Conservation (phyloP, 768 basidiomycete species). For the Rhodosporidiobolus odoratus region DNA sequence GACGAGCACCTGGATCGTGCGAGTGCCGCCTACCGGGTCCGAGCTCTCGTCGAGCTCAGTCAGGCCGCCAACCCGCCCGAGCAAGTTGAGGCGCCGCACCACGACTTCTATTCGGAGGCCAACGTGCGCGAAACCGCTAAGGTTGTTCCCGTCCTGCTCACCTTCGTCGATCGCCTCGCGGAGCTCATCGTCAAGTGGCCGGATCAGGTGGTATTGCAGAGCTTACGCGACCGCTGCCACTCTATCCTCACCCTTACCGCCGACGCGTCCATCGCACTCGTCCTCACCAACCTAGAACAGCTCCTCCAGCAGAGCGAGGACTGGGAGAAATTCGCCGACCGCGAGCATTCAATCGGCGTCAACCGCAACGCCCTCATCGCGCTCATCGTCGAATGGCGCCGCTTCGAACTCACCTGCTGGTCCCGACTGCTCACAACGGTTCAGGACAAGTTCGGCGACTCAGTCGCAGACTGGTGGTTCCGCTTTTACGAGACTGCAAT, state of each 20-base stretch:
- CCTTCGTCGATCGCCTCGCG: slow-evolving; percentile 56
- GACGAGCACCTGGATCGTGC: slow-evolving; percentile 30
- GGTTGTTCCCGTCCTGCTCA: slow-evolving; percentile 54
- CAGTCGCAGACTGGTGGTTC: slow-evolving; percentile 79
- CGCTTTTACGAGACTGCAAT: slow-evolving; percentile 65
- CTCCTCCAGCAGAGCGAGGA: slow-evolving; percentile 81
- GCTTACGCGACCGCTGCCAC: slow-evolving; percentile 68
- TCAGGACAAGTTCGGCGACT: slow-evolving; percentile 48
- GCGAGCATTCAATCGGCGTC: slow-evolving; percentile 69
- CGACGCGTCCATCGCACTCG: slow-evolving; percentile 68
- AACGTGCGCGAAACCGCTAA: slow-evolving; percentile 68
- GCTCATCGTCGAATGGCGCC: slow-evolving; percentile 82
- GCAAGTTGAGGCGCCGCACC: slow-evolving; percentile 33
- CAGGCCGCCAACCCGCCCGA: slow-evolving; percentile 28
- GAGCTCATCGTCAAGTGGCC: slow-evolving; percentile 75
- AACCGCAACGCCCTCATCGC: slow-evolving; percentile 62
- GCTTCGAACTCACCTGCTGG: slow-evolving; percentile 86
- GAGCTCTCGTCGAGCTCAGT: slow-evolving; percentile 36
- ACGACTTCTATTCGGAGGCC: slow-evolving; percentile 50
- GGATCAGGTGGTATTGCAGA: slow-evolving; percentile 92
- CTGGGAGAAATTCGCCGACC: slow-evolving; percentile 94
- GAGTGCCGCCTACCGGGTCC: slow-evolving; percentile 23
- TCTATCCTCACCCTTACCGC: slow-evolving; percentile 59
- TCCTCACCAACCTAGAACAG: slow-evolving; percentile 77
- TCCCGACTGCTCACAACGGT: slow-evolving; percentile 69